These are phyloP conservation scores for Xylaria sp. DNA, from an alignment of 2,329 filamentous ascomycete genomes.

Conservation along the genomic window DNA sequence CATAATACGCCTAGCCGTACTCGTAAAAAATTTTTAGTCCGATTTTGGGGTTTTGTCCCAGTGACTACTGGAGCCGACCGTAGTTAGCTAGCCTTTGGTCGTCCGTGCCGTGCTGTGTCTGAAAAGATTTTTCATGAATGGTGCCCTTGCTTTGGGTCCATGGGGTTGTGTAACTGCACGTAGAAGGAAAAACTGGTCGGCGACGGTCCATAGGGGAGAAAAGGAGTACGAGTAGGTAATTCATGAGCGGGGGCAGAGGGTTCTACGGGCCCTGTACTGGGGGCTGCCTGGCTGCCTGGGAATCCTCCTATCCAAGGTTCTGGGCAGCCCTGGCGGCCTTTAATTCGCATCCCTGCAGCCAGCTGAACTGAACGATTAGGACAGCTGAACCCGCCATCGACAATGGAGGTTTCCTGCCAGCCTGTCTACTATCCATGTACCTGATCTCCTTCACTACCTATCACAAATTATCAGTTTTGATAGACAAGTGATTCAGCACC, in stretches of 20 bases:
- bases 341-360: background rate
- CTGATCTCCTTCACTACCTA: background rate
- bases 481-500: too few relatives aligned
- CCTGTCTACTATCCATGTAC: too few relatives aligned
- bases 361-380: background rate
- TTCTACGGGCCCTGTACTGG: too few relatives aligned
- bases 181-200: background rate
- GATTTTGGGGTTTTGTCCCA: too few relatives aligned
- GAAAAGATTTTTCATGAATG: background rate
- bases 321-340: background rate
- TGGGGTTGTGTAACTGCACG: background rate
- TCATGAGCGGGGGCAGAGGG: background rate
- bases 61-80: too few relatives aligned
- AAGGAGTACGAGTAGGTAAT: background rate
- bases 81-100: background rate
- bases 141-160: background rate
- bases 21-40: too few relatives aligned
- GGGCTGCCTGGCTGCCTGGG: too few relatives aligned
- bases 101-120: too few relatives aligned
- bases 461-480: background rate
- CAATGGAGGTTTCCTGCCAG: too few relatives aligned
- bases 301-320: background rate
- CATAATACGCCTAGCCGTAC: too few relatives aligned
- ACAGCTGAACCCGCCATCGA: too few relatives aligned
- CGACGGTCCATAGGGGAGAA: background rate